A percentile compares a stretch with the other conserved stretches of the same genome.
Evolutionary conservation across 176 grass and related monocot genomes (phyloP).

Genomic region (Raddia distichophylla): DNA sequence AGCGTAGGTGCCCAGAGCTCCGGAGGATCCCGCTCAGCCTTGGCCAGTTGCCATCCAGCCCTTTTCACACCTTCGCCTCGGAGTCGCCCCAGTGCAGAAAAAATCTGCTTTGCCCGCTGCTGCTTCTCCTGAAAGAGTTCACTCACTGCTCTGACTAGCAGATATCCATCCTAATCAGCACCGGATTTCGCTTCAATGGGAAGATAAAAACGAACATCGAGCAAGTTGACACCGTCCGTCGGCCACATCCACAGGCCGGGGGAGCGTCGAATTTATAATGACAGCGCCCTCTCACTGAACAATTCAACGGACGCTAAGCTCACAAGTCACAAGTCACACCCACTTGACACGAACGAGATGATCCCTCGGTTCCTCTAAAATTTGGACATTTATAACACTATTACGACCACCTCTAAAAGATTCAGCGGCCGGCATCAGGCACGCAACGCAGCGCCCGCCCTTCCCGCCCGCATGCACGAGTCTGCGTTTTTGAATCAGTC

Average conservation of each 20-base stretch:
- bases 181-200: not conserved
- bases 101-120: not conserved
- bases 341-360: too few relatives aligned
- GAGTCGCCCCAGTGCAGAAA: not conserved
- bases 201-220: not conserved
- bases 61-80: too few relatives aligned
- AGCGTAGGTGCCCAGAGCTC: too few relatives aligned
- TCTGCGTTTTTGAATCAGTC: too few relatives aligned
- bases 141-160: not conserved
- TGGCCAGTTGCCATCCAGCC: too few relatives aligned
- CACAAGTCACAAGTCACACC: not conserved
- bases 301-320: not conserved
- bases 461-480: too few relatives aligned
- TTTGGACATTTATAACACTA: too few relatives aligned
- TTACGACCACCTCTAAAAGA: too few relatives aligned
- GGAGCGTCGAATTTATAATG: not conserved
- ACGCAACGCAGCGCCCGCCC: too few relatives aligned
- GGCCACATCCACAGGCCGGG: not conserved
- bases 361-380: not conserved
- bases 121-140: not conserved
- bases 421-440: too few relatives aligned
- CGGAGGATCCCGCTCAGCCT: too few relatives aligned
- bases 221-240: not conserved
- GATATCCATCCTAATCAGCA: slow-evolving; percentile 18
- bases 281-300: not conserved